Conservation (phyloP, 1,284 basidiomycete genomes). For the Phenoliferia sp. region DNA sequence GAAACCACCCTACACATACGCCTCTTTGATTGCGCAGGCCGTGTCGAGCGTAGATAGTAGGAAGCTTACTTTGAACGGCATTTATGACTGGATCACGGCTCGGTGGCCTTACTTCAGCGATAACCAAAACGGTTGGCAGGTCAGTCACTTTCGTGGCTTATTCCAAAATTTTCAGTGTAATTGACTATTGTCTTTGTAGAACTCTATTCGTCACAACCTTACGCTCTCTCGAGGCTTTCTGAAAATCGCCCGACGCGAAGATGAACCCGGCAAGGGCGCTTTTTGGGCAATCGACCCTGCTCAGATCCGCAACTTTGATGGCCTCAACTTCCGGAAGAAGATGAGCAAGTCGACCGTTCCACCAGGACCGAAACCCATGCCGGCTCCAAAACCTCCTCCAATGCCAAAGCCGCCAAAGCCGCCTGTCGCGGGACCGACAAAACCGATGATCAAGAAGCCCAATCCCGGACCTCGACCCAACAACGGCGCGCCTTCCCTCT, state of each 20-base stretch:
- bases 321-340: constrained; percentile 26
- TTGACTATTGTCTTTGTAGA: constrained; percentile 15
- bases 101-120: constrained; percentile 35
- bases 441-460: neutral
- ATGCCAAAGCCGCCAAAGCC: constrained; percentile 1
- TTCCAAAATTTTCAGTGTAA: neutral
- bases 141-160: constrained; percentile 6
- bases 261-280: constrained; percentile 22
- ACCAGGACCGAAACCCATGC: neutral
- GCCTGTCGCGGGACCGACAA: neutral
- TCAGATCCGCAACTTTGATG: constrained; percentile 26
- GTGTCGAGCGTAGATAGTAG: constrained; percentile 11
- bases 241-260: constrained; percentile 21
- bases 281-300: constrained; percentile 31
- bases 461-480: neutral
- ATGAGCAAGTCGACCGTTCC: constrained; percentile 1
- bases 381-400: constrained; percentile 38
- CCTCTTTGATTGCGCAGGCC: constrained; percentile 36
- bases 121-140: constrained; percentile 31
- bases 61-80: constrained; percentile 29
- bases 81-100: constrained; percentile 33
- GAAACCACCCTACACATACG: constrained; percentile 37
- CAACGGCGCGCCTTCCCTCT: neutral
- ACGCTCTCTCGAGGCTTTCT: constrained; percentile 33
- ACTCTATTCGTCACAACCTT: constrained; percentile 35